These are phyloP conservation scores for Grifola frondosa DNA, from an alignment of 1,284 basidiomycete genomes.

Conservation along the genomic window DNA sequence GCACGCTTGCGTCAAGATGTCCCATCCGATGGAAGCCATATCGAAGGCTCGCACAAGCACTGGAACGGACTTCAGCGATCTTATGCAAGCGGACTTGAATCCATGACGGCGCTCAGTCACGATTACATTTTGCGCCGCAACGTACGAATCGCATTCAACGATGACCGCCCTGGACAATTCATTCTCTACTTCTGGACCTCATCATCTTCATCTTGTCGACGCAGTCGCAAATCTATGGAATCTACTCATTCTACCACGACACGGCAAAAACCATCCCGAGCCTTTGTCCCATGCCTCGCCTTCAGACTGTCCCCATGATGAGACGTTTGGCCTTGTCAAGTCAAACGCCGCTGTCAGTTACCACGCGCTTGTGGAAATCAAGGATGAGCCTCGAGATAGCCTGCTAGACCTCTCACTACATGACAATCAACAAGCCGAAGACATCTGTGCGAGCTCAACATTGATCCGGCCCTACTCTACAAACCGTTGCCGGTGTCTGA, in stretches of 20 bases:
- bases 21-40: slow-evolving; percentile 21
- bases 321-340: slow-evolving; percentile 5
- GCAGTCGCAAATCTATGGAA: slow-evolving; percentile 4
- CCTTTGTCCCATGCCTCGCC: not conserved
- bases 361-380: slow-evolving; percentile 2
- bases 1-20: slow-evolving; percentile 21
- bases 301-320: too few relatives aligned
- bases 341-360: not conserved
- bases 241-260: too few relatives aligned
- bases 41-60: slow-evolving; percentile 20
- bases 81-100: slow-evolving; percentile 23
- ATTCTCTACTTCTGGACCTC: slow-evolving; percentile 2
- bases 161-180: not conserved
- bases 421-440: not conserved
- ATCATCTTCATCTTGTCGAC: slow-evolving; percentile 7
- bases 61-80: slow-evolving; percentile 25
- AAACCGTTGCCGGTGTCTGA: not conserved
- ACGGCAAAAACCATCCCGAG: too few relatives aligned
- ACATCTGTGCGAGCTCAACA: not conserved
- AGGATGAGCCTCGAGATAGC: slow-evolving; percentile 5
- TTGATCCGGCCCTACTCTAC: slow-evolving; percentile 1
- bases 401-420: slow-evolving; percentile 6
- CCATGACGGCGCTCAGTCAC: slow-evolving; percentile 5
- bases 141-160: not conserved
- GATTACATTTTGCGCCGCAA: slow-evolving; percentile 7